Evolutionary conservation across 2,329 filamentous ascomycete species (phyloP), one percentile per base, ranked within the genome.

Genomic region (Sclerotinia spermophila): DNA sequence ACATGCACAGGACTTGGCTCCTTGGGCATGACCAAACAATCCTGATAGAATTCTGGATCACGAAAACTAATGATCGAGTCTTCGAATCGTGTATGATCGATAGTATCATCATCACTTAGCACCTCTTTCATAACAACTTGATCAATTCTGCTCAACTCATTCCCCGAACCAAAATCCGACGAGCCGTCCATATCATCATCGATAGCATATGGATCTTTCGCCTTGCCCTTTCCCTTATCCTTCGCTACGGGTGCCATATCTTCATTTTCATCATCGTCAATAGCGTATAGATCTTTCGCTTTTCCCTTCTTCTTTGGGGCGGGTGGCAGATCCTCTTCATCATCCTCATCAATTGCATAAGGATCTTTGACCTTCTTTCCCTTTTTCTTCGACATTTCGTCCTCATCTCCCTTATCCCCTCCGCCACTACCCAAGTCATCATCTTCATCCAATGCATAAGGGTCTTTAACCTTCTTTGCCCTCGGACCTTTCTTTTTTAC

Each of bases 1-100:
- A 69, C 44, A 13, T 64, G 56, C 44, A 56, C 40, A n/a, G 60
- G 68, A 38, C 60, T 56, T 35, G 35, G 48, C 30, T 62, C 59
- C 3, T 70, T 60, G 8, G 69, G 53, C 42, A 48, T 40, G 30
- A 73, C 62, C 61, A 78, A 59, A 65, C 75, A 77, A 68, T 79
- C 76, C 8, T 76, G 71, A 65, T 77, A 77, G 30, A 77, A 77
- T 45, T 71, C 75, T 15, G 76, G 74, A 69, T 78, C 74, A 3
- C 73, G 73, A 69, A 77, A 76, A 64, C 71, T 75, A 15, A 74
- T 35, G 17, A 64, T 40, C 38, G 55, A 69, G 7, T 71, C 70
- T n/a, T 69, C 68, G 24, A 40, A 65, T 45, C 58, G 15, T 21
- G 38, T n/a, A 53, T 56, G 48, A 27, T 27, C 62, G 21, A 66